Evolutionary conservation across 257 asterid genomes (phyloP).

Genomic region (Solanum chilense): DNA sequence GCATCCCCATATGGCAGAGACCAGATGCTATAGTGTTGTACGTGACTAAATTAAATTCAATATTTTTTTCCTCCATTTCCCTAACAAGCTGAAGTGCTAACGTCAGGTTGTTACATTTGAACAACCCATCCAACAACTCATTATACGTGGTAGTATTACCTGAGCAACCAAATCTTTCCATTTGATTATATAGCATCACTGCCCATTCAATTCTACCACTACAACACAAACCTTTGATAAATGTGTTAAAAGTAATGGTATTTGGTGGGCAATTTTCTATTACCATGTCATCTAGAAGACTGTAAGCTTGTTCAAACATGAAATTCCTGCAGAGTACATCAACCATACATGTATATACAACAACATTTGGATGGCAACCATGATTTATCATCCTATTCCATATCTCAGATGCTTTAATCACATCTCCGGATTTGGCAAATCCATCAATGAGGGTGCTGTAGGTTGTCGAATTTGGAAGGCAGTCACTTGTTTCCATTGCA

Average conservation of each 20-base stretch:
- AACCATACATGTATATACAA: slow-evolving; percentile 72
- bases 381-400: slow-evolving; percentile 73
- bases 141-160: slow-evolving; percentile 53
- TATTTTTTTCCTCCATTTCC: slow-evolving; percentile 44
- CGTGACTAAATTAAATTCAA: slow-evolving; percentile 45
- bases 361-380: slow-evolving; percentile 64
- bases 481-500: slow-evolving; percentile 46
- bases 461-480: slow-evolving; percentile 47
- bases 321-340: slow-evolving; percentile 54
- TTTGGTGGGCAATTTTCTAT: slow-evolving; percentile 57
- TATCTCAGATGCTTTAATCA: slow-evolving; percentile 50
- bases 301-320: slow-evolving; percentile 59
- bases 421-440: slow-evolving; percentile 52
- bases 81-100: slow-evolving; percentile 39
- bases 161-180: slow-evolving; percentile 40
- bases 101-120: slow-evolving; percentile 17
- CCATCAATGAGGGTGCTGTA: slow-evolving; percentile 60
- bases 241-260: slow-evolving; percentile 48
- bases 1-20: slow-evolving; percentile 29
- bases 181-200: slow-evolving; percentile 47
- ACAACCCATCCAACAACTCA: slow-evolving; percentile 54
- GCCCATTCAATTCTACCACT: slow-evolving; percentile 60
- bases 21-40: slow-evolving; percentile 62
- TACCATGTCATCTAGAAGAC: slow-evolving; percentile 45
- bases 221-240: slow-evolving; percentile 56